Evolutionary conservation across 2,329 filamentous ascomycete genomes (phyloP).

Genomic region (Trichoderma semiorbis): DNA sequence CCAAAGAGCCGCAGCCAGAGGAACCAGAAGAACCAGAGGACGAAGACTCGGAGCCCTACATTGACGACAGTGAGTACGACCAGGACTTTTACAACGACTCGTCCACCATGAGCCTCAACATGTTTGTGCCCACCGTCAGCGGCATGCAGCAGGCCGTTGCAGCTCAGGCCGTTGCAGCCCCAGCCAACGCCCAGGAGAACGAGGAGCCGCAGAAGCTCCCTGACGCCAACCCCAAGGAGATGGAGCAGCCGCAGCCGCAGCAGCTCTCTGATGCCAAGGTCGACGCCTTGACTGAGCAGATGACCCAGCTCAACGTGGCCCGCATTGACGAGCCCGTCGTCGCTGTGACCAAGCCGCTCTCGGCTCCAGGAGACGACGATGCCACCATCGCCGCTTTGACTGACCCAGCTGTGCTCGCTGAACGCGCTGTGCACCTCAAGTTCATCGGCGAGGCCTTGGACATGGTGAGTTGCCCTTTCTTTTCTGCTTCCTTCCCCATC

Average conservation of each 20-base stretch:
- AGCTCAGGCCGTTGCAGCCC: no score
- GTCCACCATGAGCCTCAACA: constrained; percentile 5
- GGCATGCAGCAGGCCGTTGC: not conserved
- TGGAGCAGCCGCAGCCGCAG: not conserved
- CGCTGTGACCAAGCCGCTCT: not conserved
- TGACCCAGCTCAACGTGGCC: constrained; percentile 16
- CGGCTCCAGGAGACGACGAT: constrained; percentile 18
- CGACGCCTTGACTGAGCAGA: not conserved
- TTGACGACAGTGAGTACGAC: not conserved
- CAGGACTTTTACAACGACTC: constrained; percentile 3
- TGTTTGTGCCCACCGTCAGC: not conserved
- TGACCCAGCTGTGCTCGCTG: constrained; percentile 31
- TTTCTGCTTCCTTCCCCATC: not conserved
- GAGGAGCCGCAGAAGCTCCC: constrained; percentile 29
- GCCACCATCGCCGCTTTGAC: not conserved
- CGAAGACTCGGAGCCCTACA: not conserved
- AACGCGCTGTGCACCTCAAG: constrained; percentile 35
- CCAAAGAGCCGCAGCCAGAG: not conserved
- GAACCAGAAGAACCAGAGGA: not conserved
- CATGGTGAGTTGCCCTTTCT: constrained; percentile 60
- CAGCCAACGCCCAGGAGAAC: constrained; percentile 20
- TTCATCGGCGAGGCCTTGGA: constrained; percentile 85
- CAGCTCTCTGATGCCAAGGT: not conserved
- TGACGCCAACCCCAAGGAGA: not conserved
- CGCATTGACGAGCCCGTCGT: not conserved